Evolutionary conservation across 1,139 yeast species (phyloP), one percentile per base, ranked within the genome.

Genomic region (Lodderomyces jiufengensis): DNA sequence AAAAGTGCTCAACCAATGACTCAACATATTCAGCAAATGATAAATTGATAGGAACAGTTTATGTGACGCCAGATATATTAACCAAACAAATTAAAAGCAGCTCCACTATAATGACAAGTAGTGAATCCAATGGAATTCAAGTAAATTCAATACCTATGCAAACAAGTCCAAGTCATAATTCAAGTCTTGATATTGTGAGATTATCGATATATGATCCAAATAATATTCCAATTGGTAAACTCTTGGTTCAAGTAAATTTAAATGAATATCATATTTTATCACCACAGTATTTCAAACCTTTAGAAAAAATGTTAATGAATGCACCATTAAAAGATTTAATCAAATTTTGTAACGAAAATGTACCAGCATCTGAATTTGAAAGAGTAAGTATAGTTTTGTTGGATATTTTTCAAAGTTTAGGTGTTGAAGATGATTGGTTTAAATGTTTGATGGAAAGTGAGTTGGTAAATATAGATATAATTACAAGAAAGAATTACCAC

Each of bases 361-460:
- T 68, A 3, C 57, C 70, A 1, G 57, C 75, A 0, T 61, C 70
- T 2, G 78, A 75, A 32, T 63, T 80, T 40, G 85, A 78, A 44
- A 64, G 66, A 30, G 68, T 70, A 25, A 70, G 86, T 38, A 57
- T 65, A 30, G 70, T 80, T 32, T 61, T 81, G 44, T 53, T 83
- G 38, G 87, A 83, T 53, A 71, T 80, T 15, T 82, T 79, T 50
- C 88, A 80, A 52, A 66, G 81, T 30, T 58, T 83, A 30, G 76
- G 76, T 2, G 69, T 68, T 29, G 90, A 81, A 50, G 75, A 76
- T 34, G 74, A 70, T 16, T 86, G 90, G 87, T 78, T 87, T 44
- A 70, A 73, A 41, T 70, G 79, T 2, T 60, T 87, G 40, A 78
- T 85, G 61, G 81, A 80, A 31, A 68, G 63, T 13, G 96, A 87